A percentile compares a stretch with the other conserved stretches of the same genome.
Conservation (phyloP, 106 monocot genomes). For the Acorus gramineus region DNA sequence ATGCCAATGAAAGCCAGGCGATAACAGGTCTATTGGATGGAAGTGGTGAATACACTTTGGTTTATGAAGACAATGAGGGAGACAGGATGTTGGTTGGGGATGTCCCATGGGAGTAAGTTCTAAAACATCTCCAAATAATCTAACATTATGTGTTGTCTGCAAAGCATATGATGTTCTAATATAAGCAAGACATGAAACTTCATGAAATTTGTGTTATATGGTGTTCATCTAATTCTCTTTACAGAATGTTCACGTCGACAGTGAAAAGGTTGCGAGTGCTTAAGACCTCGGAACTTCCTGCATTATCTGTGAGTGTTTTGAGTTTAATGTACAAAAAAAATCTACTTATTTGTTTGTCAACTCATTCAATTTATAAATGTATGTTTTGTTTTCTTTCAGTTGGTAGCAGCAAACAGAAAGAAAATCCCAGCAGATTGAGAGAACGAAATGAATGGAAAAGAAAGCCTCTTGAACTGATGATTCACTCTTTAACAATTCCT, state of each 20-base stretch:
- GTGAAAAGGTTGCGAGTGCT: no score
- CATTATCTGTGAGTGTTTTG: constrained; percentile 22
- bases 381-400: constrained; percentile 4
- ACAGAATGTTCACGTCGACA: no score
- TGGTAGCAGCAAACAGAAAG: constrained; percentile 23
- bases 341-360: background rate
- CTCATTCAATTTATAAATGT: background rate
- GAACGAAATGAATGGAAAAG: no score
- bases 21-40: constrained; percentile 61
- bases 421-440: constrained; percentile 16
- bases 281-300: no score
- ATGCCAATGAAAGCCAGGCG: constrained; percentile 16
- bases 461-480: no score
- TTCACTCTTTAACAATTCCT: no score
- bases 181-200: no score
- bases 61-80: constrained; percentile 90
- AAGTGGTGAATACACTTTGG: constrained; percentile 71
- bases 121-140: background rate
- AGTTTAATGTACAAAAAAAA: background rate
- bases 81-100: constrained; percentile 83
- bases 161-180: background rate
- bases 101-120: constrained; percentile 93
- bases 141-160: constrained; percentile 33
- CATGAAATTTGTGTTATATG: no score
- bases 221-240: no score